Percentiles rank a stretch among this genome's conserved stretches.
Evolutionary conservation across 192 early-diverging fungal species (phyloP).

Genomic region (Backusella psychrophila): DNA sequence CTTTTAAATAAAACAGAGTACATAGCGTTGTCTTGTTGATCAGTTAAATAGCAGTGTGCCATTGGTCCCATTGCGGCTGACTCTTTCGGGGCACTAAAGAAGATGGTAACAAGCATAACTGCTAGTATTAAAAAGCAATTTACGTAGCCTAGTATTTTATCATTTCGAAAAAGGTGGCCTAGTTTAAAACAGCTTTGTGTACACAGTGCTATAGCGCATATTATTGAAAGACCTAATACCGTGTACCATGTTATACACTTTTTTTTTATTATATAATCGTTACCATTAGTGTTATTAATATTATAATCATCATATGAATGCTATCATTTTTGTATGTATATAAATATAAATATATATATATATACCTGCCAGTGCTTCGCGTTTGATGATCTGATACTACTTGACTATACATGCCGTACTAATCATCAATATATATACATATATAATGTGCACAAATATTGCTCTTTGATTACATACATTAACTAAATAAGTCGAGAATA

Average conservation of each 20-base stretch:
- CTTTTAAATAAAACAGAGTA: constrained; percentile 1
- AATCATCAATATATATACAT: background rate
- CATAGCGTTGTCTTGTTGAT: background rate
- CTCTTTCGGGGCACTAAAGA: background rate
- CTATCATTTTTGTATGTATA: background rate
- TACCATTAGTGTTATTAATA: too few relatives aligned
- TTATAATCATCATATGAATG: background rate
- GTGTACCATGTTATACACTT: background rate
- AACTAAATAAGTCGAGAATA: background rate
- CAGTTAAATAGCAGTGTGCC: background rate
- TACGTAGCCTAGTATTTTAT: background rate
- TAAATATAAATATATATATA: background rate
- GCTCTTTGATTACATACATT: background rate
- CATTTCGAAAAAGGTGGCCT: background rate
- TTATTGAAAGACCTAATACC: background rate
- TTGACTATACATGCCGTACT: background rate
- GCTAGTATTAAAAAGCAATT: background rate
- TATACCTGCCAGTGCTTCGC: background rate
- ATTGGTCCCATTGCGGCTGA: background rate
- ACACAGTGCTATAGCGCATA: background rate
- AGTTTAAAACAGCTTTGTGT: background rate
- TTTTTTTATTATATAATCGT: background rate
- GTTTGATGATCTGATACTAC: background rate
- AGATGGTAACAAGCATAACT: background rate
- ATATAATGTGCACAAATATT: background rate